Conservation (phyloP, 148 eudicot species). For the Camellia sinensis region DNA sequence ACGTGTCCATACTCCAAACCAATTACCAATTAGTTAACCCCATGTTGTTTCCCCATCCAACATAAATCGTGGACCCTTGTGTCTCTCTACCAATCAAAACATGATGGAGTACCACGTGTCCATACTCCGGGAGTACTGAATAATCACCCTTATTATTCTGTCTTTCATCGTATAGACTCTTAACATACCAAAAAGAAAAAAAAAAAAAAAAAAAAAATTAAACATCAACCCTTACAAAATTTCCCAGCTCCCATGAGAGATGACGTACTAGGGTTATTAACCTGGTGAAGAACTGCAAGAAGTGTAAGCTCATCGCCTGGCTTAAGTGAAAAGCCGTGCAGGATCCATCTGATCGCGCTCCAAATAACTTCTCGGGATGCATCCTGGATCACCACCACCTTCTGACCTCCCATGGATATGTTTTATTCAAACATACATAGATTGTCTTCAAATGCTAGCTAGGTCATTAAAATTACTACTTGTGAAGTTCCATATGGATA, state of each 20-base stretch:
- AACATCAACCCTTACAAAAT: slow-evolving; percentile 15
- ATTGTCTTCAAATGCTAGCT: background rate
- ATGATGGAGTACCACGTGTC: no score
- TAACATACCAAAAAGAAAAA: background rate
- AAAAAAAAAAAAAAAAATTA: background rate
- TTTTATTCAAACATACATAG: background rate
- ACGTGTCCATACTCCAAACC: no score
- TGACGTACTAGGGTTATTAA: slow-evolving; percentile 22
- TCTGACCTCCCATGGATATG: slow-evolving; percentile 21
- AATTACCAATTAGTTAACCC: no score
- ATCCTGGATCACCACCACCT: slow-evolving; percentile 34
- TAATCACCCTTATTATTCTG: background rate
- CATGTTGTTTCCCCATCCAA: no score
- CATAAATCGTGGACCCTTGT: no score
- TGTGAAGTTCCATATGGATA: background rate
- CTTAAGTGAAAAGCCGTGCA: slow-evolving; percentile 11
- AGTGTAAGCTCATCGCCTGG: slow-evolving; percentile 34
- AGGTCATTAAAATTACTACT: background rate
- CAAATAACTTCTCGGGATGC: slow-evolving; percentile 26
- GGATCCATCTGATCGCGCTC: slow-evolving; percentile 24
- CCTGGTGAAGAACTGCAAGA: slow-evolving; percentile 29
- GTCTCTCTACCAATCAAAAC: no score
- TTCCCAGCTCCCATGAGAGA: slow-evolving; percentile 14
- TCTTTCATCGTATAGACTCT: background rate
- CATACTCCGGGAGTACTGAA: no score